These are phyloP conservation scores for Stachybotrys chlorohalonatus DNA, from an alignment of 2,329 filamentous ascomycete species.

Conservation along the genomic window DNA sequence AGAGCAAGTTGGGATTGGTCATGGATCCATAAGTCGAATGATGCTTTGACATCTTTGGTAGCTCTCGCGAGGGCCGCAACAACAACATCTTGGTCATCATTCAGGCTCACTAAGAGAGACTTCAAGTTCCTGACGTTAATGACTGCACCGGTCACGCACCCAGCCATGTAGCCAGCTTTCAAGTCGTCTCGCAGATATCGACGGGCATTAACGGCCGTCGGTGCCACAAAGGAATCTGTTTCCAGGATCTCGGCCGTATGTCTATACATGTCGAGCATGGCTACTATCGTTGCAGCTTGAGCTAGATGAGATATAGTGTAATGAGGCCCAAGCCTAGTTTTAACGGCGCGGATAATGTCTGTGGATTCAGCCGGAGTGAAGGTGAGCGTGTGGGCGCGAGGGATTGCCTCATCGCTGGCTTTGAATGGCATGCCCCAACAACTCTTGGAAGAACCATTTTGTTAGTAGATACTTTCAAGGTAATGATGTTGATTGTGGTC, in stretches of 20 bases:
- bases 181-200: neutral
- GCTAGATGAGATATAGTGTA: slow-evolving; percentile 4
- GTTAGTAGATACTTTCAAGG: neutral
- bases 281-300: slow-evolving; percentile 3
- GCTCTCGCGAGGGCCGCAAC: neutral
- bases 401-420: slow-evolving; percentile 1
- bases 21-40: slow-evolving; percentile 2
- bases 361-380: slow-evolving; percentile 1
- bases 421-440: neutral
- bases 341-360: slow-evolving; percentile 2
- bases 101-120: neutral
- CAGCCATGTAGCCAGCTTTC: neutral
- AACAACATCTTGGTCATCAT: neutral
- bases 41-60: slow-evolving; percentile 2
- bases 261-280: slow-evolving; percentile 1
- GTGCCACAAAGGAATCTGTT: neutral
- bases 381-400: slow-evolving; percentile 1
- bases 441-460: neutral
- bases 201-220: neutral
- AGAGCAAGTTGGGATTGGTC: slow-evolving; percentile 1
- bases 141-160: slow-evolving; percentile 1
- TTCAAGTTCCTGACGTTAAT: slow-evolving; percentile 1
- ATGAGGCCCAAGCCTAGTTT: slow-evolving; percentile 2
- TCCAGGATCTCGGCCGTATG: neutral
- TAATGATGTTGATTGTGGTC: too few relatives aligned